Percentiles rank a stretch among this genome's conserved stretches.
These are phyloP conservation scores for Saccharomycopsis schoenii DNA, from an alignment of 805 yeast species.

Conservation along the genomic window DNA sequence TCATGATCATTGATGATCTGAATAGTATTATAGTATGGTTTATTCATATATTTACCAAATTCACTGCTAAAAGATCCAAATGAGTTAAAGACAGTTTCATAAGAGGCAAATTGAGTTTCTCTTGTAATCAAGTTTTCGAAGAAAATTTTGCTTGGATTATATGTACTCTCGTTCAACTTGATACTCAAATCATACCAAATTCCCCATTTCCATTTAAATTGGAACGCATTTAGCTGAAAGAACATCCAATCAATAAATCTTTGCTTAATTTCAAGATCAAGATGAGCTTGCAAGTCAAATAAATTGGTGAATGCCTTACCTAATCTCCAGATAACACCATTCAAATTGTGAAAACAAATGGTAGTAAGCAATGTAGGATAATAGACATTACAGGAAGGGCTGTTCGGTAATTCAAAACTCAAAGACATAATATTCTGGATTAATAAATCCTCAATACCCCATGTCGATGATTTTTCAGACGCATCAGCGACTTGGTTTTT, in stretches of 20 bases:
- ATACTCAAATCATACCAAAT: slow-evolving; percentile 71
- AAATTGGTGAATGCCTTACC: slow-evolving; percentile 86
- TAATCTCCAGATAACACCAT: slow-evolving; percentile 84
- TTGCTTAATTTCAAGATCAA: slow-evolving; percentile 69
- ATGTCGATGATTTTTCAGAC: slow-evolving; percentile 41
- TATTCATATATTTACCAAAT: slow-evolving; percentile 39
- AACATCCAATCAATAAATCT: slow-evolving; percentile 86
- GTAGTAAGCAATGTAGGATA: slow-evolving; percentile 79
- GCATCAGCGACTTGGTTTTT: slow-evolving; percentile 28
- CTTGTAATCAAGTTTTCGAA: slow-evolving; percentile 72
- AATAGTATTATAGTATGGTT: slow-evolving; percentile 27
- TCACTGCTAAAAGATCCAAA: slow-evolving; percentile 40
- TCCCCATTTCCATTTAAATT: slow-evolving; percentile 95
- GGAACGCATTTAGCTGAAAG: slow-evolving; percentile 85
- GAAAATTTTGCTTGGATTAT: slow-evolving; percentile 67
- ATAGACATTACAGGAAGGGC: slow-evolving; percentile 62
- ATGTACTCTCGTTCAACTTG: slow-evolving; percentile 34
- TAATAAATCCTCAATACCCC: slow-evolving; percentile 86
- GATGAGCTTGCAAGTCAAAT: slow-evolving; percentile 51
- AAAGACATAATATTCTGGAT: slow-evolving; percentile 73
- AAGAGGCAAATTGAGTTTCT: slow-evolving; percentile 76
- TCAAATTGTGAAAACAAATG: slow-evolving; percentile 74
- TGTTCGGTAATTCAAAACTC: slow-evolving; percentile 62
- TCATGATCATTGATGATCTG: slow-evolving; percentile 32
- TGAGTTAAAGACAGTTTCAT: slow-evolving; percentile 59